A percentile compares a stretch with the other conserved stretches of the same genome.
Conservation (phyloP, 768 basidiomycete genomes). For the Suillus occidentalis region DNA sequence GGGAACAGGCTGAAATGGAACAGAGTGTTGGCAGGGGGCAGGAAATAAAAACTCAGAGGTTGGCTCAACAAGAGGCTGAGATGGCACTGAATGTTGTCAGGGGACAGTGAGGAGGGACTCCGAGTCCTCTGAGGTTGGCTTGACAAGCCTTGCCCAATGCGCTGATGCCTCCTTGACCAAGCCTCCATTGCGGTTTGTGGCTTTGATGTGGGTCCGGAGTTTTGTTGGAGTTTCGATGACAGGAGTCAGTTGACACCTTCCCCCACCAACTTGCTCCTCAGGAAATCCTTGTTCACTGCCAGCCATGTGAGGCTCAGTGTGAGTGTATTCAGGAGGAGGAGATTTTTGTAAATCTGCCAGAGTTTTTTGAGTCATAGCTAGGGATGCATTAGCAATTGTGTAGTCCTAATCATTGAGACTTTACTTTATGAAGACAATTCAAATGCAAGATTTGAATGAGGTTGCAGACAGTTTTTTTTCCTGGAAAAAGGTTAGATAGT, state of each 20-base stretch:
- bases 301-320: background rate
- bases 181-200: background rate
- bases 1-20: background rate
- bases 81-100: background rate
- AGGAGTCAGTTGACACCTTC: background rate
- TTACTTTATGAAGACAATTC: background rate
- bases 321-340: background rate
- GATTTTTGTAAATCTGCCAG: background rate
- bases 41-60: background rate
- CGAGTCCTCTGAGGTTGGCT: background rate
- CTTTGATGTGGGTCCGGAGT: background rate
- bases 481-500: background rate
- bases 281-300: background rate
- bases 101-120: background rate
- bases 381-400: background rate
- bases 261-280: background rate
- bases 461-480: background rate
- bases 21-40: background rate
- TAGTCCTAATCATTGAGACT: background rate
- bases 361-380: background rate
- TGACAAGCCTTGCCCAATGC: background rate
- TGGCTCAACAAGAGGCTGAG: background rate
- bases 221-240: background rate
- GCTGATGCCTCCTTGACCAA: background rate
- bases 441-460: background rate